Evolutionary conservation across 768 basidiomycete species (phyloP), one percentile per base, ranked within the genome.

Genomic region (Pleurotus giganteus): DNA sequence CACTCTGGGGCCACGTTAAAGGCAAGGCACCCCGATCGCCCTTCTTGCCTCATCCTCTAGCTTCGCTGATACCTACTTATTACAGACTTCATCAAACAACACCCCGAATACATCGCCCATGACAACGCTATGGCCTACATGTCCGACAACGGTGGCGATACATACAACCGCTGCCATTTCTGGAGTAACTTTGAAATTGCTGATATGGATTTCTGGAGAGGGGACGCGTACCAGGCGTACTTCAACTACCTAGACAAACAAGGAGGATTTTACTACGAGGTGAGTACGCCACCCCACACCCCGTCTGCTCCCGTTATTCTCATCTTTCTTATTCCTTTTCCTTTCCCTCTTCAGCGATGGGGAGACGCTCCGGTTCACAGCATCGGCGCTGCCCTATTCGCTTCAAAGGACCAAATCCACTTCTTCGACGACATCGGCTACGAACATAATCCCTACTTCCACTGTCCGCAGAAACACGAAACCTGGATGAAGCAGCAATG

Each of bases 181-280:
- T 94, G 91, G 91, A 89, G 84, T 61, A 95, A 94, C 68, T 95
- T 95, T 62, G 93, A 95, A 70, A 96, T 98, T 56, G 93, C 83
- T 2, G 84, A 87, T 63, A 83, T 97, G 76, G 85, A 91, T 60
- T 91, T 96, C 66, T 96, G 92, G 91, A 75, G 93, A 54, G 76
- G 80, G 1, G 85, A 91, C 60, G 88, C 91, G 0, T 98, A 97
- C 70, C 79, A 81, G 61, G 79, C 83, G 45, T 95, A 88, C 73
- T 96, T 96, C 62, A 82, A 91, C 26, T 80, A 82, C 66, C 79
- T 96, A 29, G 94, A 96, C 60, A 70, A 78, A 1, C 81, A 83
- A 44, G 94, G 94, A 34, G 94, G 94, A 4, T 94, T 95, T 70
- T 94, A 94, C 72, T 94, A 94, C 63, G 92, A 94, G 84, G 88